Percentiles rank a stretch among this genome's conserved stretches.
These are phyloP conservation scores for Blastobotrys ciferrii DNA, from an alignment of 1,139 yeast species.

Conservation along the genomic window DNA sequence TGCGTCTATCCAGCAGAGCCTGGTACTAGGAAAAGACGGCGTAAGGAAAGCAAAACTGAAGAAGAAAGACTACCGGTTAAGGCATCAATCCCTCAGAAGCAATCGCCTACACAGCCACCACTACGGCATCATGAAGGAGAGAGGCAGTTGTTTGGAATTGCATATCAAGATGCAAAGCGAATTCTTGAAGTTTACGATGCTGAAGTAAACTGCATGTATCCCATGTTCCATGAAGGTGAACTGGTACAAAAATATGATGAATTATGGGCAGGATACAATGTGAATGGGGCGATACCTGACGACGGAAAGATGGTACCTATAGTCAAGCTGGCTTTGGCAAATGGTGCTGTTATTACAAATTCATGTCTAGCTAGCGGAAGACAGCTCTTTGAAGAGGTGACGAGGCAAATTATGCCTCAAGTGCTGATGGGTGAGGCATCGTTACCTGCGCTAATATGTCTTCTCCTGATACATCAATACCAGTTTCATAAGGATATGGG, in stretches of 20 bases:
- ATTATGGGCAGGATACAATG: conserved; percentile 10
- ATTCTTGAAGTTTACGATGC: conserved; percentile 25
- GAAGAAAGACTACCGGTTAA: neutral
- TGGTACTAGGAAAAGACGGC: conserved; percentile 7
- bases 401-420: conserved; percentile 17
- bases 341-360: conserved; percentile 25
- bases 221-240: conserved; percentile 27
- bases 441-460: conserved; percentile 19
- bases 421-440: conserved; percentile 22
- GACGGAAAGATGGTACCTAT: conserved; percentile 18
- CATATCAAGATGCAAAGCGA: conserved; percentile 19
- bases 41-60: neutral
- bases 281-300: conserved; percentile 10
- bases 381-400: conserved; percentile 22
- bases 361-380: conserved; percentile 20
- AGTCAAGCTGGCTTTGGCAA: conserved; percentile 24
- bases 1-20: conserved; percentile 21
- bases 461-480: conserved; percentile 27
- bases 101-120: neutral
- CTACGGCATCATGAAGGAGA: conserved; percentile 6
- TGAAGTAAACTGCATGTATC: conserved; percentile 30
- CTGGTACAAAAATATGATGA: conserved; percentile 22
- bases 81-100: neutral
- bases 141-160: conserved; percentile 19
- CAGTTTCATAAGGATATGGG: conserved; percentile 31